Base-by-base conservation (phyloP, 768 basidiomycete species). In the Pulveroboletus sp. region DNA sequence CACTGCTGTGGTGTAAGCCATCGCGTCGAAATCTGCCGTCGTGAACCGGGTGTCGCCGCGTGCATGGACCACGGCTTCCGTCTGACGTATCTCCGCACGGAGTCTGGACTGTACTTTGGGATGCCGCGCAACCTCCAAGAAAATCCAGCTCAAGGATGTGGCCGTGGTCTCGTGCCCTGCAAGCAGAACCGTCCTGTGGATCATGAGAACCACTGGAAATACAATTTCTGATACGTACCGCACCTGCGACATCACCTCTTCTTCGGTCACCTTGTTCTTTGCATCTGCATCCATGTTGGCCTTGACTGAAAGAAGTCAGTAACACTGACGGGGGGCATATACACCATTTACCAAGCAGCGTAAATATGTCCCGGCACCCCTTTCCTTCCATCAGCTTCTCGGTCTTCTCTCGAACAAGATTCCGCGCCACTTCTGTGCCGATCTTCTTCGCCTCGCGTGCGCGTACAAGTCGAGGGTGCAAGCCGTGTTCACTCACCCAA, bases 121-220 rank as follows among this genome's bases (percentile, higher is more conserved):
- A 52, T 81, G 68, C 34, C 71, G 75, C 4, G 83, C 76, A 5
- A 92, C 73, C 55, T 83, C 81, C 47, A 83, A 70, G 8, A 89
- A 64, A 7, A 78, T 73, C 83, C 84, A 89, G 48, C 74, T 73
- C 26, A 84, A 45, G 2, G 76, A 72, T 30, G 74, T 79, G 4
- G 84, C 76, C 43, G 78, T 81, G 4, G 83, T 85, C 61, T 84
- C 85, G 60, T 86, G 78, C 1, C 75, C 76, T 32, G 76, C 76
- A 11, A 79, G 54, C 12, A 77, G 56, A 11, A 78, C 72, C 22
- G 74, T 76, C 16, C 75, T 77, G 19, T 9, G n/a, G 4, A 48
- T n/a, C 12, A 6, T 6, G 27, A 12, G 6, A 29, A 29, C 27
- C 6, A 29, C n/a, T 12, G 27, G 12, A 29, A 49, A 24, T n/a